Percentiles rank a stretch among this genome's conserved stretches.
Conservation (phyloP, 2,329 filamentous ascomycete species). For the Dactylonectria macrodidyma region DNA sequence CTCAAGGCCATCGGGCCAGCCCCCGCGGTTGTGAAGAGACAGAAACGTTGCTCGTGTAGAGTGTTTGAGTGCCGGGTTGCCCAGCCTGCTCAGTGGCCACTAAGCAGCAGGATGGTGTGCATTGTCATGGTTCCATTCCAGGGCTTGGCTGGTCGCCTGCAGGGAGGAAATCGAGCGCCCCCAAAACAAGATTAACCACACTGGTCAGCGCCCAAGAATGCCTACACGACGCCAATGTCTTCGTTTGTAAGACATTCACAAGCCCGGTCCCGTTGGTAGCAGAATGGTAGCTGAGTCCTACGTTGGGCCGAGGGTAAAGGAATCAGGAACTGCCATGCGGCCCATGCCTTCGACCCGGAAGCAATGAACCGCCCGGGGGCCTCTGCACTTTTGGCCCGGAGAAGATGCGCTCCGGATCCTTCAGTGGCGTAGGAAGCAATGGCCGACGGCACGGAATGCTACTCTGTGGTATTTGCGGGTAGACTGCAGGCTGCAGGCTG, state of each 20-base stretch:
- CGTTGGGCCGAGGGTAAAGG: not conserved
- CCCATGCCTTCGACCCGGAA: not conserved
- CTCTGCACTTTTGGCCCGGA: not conserved
- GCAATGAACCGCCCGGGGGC: not conserved
- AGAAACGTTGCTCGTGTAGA: constrained; percentile 5
- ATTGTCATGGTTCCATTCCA: constrained; percentile 10
- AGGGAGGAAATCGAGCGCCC: constrained; percentile 15
- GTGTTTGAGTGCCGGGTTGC: constrained; percentile 8
- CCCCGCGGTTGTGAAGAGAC: constrained; percentile 5
- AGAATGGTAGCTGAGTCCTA: constrained; percentile 4
- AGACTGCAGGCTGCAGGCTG: not conserved
- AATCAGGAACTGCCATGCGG: not conserved
- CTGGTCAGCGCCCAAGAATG: constrained; percentile 11
- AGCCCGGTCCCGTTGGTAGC: not conserved
- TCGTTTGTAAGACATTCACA: not conserved
- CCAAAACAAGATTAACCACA: constrained; percentile 10
- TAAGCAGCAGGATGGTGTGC: constrained; percentile 14
- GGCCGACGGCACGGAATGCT: not conserved
- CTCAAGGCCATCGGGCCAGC: not conserved
- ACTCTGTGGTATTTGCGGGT: constrained; percentile 5
- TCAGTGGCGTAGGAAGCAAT: not conserved
- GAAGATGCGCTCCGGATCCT: constrained; percentile 2
- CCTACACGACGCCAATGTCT: constrained; percentile 7
- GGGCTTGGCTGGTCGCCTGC: not conserved
- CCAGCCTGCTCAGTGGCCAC: not conserved